These are phyloP conservation scores for Candida glucosophila DNA, from an alignment of 1,139 yeast genomes.

Conservation along the genomic window DNA sequence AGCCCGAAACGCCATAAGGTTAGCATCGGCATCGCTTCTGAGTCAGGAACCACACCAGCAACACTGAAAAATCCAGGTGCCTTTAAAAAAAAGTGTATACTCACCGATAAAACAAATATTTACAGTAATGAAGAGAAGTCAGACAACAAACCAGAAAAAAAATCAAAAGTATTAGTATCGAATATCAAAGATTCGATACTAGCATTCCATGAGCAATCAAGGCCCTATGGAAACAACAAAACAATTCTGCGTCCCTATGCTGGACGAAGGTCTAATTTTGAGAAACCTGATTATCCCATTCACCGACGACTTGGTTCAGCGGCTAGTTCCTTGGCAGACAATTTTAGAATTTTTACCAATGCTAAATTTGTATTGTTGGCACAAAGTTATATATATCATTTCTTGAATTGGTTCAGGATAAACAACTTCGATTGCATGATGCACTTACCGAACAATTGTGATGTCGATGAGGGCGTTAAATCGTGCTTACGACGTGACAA, in stretches of 20 bases:
- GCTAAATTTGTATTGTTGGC: too few species aligned
- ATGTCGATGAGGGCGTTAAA: too few species aligned
- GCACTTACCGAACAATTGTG: too few species aligned
- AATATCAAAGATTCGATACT: slow-evolving; percentile 2
- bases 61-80: slow-evolving; percentile 2
- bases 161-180: slow-evolving; percentile 2
- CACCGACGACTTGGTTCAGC: too few species aligned
- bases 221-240: background rate
- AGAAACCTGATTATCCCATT: background rate
- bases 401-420: too few species aligned
- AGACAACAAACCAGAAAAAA: background rate
- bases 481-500: too few species aligned
- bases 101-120: slow-evolving; percentile 1
- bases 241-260: background rate
- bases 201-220: slow-evolving; percentile 1
- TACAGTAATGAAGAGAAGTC: too few species aligned
- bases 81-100: slow-evolving; percentile 1
- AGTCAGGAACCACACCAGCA: slow-evolving; percentile 3
- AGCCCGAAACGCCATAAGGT: too few species aligned
- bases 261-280: background rate
- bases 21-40: slow-evolving; percentile 2
- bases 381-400: too few species aligned
- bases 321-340: too few species aligned
- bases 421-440: too few species aligned
- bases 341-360: too few species aligned